Conservation (phyloP, 352 stramenopile species). For the Globisporangium nunn region DNA sequence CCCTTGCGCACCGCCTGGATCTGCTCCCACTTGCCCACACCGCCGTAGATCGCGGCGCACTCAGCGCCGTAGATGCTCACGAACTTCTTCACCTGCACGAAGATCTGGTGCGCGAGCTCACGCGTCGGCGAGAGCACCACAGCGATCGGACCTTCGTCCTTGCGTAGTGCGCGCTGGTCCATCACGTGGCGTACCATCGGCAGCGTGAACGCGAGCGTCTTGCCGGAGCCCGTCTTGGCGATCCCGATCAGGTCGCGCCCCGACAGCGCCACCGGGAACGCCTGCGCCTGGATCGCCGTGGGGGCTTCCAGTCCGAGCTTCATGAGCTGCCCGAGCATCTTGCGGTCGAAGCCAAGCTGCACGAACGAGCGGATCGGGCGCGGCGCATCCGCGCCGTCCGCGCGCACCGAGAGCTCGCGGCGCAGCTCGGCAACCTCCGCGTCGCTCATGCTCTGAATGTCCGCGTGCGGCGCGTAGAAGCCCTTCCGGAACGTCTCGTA, state of each 20-base stretch:
- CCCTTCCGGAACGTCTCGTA: conserved; percentile 82
- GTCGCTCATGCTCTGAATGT: conserved; percentile 25
- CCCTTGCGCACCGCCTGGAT: conserved; percentile 68
- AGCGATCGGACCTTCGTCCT: conserved; percentile 73
- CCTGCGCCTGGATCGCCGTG: conserved; percentile 75
- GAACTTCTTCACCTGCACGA: conserved; percentile 81
- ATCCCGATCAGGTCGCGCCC: conserved; percentile 81
- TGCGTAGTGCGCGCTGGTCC: conserved; percentile 72
- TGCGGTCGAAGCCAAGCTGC: conserved; percentile 57
- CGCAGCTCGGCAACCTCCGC: conserved; percentile 34
- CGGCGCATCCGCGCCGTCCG: conserved; percentile 40
- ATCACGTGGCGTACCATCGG: conserved; percentile 90
- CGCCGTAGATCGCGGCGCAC: conserved; percentile 72
- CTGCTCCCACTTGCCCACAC: conserved; percentile 82
- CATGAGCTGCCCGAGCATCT: conserved; percentile 62
- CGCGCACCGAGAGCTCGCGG: conserved; percentile 38
- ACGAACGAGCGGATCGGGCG: conserved; percentile 73
- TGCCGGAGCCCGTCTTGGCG: conserved; percentile 95
- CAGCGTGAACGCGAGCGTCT: conserved; percentile 96
- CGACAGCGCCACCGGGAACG: conserved; percentile 74
- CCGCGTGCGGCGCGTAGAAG: conserved; percentile 61
- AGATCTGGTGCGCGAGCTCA: conserved; percentile 84
- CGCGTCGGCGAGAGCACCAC: conserved; percentile 74
- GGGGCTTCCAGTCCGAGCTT: conserved; percentile 67
- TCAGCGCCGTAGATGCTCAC: conserved; percentile 53